Evolutionary conservation across 2,329 filamentous ascomycete species (phyloP), one percentile per base, ranked within the genome.

Genomic region (Claviceps sp.): DNA sequence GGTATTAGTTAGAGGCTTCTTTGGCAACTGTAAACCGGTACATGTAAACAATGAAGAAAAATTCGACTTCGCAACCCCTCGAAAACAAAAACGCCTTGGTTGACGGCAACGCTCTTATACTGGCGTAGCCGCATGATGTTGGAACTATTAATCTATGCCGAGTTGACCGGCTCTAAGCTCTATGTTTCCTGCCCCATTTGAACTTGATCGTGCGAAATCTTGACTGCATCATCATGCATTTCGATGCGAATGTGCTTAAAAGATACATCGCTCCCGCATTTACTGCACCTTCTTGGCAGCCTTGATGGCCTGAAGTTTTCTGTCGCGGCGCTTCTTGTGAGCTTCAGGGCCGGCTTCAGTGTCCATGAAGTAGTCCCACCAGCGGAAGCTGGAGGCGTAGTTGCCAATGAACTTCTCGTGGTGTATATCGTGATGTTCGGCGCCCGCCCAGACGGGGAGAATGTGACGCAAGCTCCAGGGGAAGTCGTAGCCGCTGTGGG

Each of bases 401-500:
- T 98, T 98, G 62, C 93, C 93, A 57, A 98, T 89, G 73, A 98
- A 98, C 67, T 89, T 89, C 76, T 98, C 93, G 73, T 98, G 93
- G 73, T 98, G 93, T 45, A 89, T 75, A 65, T 98, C 93, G 73
- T 98, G 93, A 73, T 97, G 91, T 62, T 95, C 84, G 52, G 93
- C 93, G 56, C 93, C 93, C 52, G 91, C 91, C 93, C 93, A 98
- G 80, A 98, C 90, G 39, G 93, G 93, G 50, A 98, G 74, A 76
- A 97, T 87, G 70, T 96, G 88, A 70, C 90, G 89, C 71, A 98
- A 73, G 64, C 85, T 91, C 89, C 90, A 98, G 56, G 93, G 93
- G 73, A 98, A 97, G 67, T 98, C 93, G 70, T 97, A 98, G 57
- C 93, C 93, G 63, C 86, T 93, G 76, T 98, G 93, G 34, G 93